Conservation (phyloP, 306 rosid species). For the Malus asiatica region DNA sequence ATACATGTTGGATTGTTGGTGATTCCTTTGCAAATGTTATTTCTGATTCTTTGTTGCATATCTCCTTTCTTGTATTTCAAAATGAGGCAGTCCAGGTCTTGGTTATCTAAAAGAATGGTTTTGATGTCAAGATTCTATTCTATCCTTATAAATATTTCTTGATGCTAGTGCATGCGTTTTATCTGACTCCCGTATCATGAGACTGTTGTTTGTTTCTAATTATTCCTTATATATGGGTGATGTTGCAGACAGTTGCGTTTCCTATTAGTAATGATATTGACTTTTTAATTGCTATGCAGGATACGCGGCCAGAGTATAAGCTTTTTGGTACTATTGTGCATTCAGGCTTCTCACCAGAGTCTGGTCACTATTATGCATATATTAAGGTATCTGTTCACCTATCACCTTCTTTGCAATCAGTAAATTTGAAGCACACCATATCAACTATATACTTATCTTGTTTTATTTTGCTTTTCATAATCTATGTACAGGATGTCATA, state of each 20-base stretch:
- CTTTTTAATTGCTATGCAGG: slow-evolving; percentile 43
- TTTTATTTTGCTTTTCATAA: slow-evolving; percentile 1
- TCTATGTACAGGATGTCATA: slow-evolving; percentile 66
- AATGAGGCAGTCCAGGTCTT: neutral
- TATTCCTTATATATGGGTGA: neutral
- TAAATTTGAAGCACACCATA: neutral
- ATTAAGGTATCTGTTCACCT: slow-evolving; percentile 52
- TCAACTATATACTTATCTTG: neutral
- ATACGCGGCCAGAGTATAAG: slow-evolving; percentile 86
- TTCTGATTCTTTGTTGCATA: neutral
- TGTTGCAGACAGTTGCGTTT: neutral
- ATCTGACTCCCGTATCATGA: neutral
- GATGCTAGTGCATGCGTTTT: neutral
- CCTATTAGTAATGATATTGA: neutral
- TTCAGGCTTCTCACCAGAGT: slow-evolving; percentile 90
- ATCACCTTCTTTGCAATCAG: neutral
- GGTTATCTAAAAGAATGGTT: neutral
- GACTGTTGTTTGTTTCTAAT: neutral
- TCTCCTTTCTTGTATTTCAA: neutral
- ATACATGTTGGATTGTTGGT: neutral
- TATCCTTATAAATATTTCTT: neutral
- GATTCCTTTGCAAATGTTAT: neutral
- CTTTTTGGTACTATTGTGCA: slow-evolving; percentile 97
- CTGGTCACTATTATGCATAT: slow-evolving; percentile 97
- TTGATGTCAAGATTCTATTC: neutral